Evolutionary conservation across 2,329 filamentous ascomycete species (phyloP).

Genomic region (Penicillium sp.): DNA sequence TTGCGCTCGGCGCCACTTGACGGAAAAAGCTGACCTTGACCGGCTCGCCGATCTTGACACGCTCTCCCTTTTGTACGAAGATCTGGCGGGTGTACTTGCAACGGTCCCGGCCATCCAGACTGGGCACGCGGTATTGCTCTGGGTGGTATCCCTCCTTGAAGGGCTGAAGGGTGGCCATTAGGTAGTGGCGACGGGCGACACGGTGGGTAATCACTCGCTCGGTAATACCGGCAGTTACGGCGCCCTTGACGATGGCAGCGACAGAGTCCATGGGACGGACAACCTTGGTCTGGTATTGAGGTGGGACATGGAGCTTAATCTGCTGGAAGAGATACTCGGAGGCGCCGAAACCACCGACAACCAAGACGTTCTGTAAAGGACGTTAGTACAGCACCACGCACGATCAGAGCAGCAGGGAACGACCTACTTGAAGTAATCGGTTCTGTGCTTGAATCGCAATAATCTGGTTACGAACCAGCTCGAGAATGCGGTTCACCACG

Average conservation of each 20-base stretch:
- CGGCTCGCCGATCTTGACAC: slow-evolving; percentile 98
- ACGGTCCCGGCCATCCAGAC: slow-evolving; percentile 92
- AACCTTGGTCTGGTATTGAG: slow-evolving; percentile 97
- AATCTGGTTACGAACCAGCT: slow-evolving; percentile 96
- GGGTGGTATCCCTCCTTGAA: slow-evolving; percentile 99
- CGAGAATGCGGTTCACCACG: slow-evolving; percentile 93
- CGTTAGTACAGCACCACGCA: slow-evolving; percentile 23
- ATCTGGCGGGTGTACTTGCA: slow-evolving; percentile 99
- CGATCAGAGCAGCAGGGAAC: neutral
- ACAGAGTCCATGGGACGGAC: slow-evolving; percentile 99
- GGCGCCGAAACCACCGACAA: slow-evolving; percentile 96
- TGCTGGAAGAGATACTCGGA: slow-evolving; percentile 99
- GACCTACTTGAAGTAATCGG: slow-evolving; percentile 73
- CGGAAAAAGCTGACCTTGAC: slow-evolving; percentile 99
- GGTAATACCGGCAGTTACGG: slow-evolving; percentile 95
- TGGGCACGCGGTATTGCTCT: slow-evolving; percentile 95
- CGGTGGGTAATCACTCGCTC: slow-evolving; percentile 96
- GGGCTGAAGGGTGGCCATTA: slow-evolving; percentile 97
- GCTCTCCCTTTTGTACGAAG: slow-evolving; percentile 97
- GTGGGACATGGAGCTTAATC: slow-evolving; percentile 97
- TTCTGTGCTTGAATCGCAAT: slow-evolving; percentile 99
- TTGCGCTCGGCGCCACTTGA: slow-evolving; percentile 94
- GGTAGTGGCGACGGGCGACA: slow-evolving; percentile 94
- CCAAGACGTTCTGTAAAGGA: slow-evolving; percentile 73
- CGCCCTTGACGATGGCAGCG: slow-evolving; percentile 96